A percentile compares a stretch with the other conserved stretches of the same genome.
phyloP scores from a whole-genome alignment of 169 alveolate species.

The Cryptosporidium ubiquitum region DNA sequence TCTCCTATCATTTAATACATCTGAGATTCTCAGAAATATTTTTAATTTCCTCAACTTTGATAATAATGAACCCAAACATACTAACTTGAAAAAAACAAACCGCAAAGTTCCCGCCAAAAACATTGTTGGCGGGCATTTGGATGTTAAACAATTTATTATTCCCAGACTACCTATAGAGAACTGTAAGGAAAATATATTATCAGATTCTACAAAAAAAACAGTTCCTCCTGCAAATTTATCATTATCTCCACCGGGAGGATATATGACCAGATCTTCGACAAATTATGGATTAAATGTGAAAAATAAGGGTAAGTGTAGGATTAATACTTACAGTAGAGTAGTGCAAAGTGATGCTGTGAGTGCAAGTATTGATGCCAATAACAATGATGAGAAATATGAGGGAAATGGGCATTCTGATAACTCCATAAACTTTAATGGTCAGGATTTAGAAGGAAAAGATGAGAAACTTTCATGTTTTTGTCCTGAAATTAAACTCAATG shows the following conservation, averaged over 20 bases:
- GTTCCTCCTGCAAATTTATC: background rate
- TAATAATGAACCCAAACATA: background rate
- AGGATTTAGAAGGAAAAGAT: background rate
- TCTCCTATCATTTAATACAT: background rate
- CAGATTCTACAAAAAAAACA: background rate
- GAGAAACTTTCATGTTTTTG: background rate
- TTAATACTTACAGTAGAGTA: conserved; percentile 2
- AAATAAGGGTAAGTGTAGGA: background rate
- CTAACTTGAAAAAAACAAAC: background rate
- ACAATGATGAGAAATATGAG: background rate
- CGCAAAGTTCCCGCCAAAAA: background rate
- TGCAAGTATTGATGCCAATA: background rate
- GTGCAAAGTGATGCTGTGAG: conserved; percentile 11
- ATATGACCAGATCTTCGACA: background rate
- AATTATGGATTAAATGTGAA: background rate
- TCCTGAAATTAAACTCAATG: background rate
- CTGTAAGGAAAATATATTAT: background rate
- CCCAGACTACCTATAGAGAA: background rate
- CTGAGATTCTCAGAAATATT: conserved; percentile 4
- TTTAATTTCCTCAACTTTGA: background rate
- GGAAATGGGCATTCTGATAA: background rate
- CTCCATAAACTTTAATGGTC: background rate
- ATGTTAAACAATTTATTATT: background rate
- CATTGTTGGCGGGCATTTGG: background rate
- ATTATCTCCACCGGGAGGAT: background rate